A percentile compares a stretch with the other conserved stretches of the same genome.
phyloP scores from a whole-genome alignment of 2,329 filamentous ascomycete species.

The Thelonectria blattea region DNA sequence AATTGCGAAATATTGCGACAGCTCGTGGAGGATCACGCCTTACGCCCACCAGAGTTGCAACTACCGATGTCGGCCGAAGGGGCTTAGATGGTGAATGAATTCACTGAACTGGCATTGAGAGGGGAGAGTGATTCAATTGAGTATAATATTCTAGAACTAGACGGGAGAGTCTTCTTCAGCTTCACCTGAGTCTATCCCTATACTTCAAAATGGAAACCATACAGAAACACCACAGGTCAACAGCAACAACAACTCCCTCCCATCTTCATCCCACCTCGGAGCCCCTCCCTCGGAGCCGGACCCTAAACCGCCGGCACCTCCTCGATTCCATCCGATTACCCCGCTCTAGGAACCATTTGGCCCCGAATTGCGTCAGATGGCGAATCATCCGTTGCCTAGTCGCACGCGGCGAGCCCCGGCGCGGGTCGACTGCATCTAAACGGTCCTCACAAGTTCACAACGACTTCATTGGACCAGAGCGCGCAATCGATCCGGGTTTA shows the following conservation, averaged over 20 bases:
- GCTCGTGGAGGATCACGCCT: conserved; percentile 34
- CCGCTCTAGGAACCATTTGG: conserved; percentile 11
- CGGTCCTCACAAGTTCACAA: neutral
- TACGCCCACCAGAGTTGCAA: conserved; percentile 17
- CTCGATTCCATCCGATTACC: conserved; percentile 18
- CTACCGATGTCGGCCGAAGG: too few species aligned
- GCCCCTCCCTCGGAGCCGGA: neutral
- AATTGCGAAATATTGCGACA: conserved; percentile 39
- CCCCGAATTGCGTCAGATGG: conserved; percentile 31
- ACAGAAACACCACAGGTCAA: neutral
- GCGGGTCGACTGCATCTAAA: conserved; percentile 16
- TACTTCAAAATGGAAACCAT: neutral
- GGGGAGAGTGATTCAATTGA: neutral
- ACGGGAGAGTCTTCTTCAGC: neutral
- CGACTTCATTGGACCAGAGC: neutral
- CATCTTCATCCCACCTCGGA: neutral
- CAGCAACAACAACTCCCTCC: neutral
- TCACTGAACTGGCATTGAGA: neutral
- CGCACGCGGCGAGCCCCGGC: conserved; percentile 27
- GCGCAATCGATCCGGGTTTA: neutral
- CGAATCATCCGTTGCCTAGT: conserved; percentile 20
- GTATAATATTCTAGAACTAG: neutral
- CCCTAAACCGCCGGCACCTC: neutral
- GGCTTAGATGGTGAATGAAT: neutral
- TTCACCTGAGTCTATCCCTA: neutral